These are phyloP conservation scores for Tolypocladium paradoxum DNA, from an alignment of 2,329 filamentous ascomycete genomes.

Conservation along the genomic window DNA sequence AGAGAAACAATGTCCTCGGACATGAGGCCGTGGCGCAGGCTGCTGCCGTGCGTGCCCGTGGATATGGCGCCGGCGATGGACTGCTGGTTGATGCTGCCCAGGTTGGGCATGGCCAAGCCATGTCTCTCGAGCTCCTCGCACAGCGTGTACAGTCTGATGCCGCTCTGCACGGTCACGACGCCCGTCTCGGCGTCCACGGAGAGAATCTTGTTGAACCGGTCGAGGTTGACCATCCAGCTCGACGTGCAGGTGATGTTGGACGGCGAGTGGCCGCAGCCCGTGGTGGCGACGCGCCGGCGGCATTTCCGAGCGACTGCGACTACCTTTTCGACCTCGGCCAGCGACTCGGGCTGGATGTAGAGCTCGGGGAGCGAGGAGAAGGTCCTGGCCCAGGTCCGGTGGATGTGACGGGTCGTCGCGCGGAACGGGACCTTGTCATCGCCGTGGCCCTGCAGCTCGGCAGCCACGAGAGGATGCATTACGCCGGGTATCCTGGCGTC, in stretches of 20 bases:
- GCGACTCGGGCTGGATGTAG: conserved; percentile 72
- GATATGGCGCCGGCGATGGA: conserved; percentile 85
- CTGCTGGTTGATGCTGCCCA: conserved; percentile 93
- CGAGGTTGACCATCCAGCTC: conserved; percentile 89
- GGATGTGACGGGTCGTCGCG: conserved; percentile 58
- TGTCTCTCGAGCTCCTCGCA: conserved; percentile 61
- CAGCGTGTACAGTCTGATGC: conserved; percentile 69
- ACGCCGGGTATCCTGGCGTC: not conserved
- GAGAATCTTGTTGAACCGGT: conserved; percentile 66
- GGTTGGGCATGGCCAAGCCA: conserved; percentile 78
- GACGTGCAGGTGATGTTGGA: conserved; percentile 87
- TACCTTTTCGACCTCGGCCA: conserved; percentile 73
- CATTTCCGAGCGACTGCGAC: conserved; percentile 72
- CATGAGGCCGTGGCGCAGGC: conserved; percentile 70
- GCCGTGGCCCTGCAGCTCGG: conserved; percentile 19
- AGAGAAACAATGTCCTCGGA: conserved; percentile 67
- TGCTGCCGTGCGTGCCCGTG: conserved; percentile 89
- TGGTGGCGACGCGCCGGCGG: conserved; percentile 69
- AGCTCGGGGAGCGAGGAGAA: conserved; percentile 85
- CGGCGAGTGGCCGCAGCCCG: conserved; percentile 88
- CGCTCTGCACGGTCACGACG: conserved; percentile 71
- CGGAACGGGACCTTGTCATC: conserved; percentile 57
- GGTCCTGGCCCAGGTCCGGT: conserved; percentile 91
- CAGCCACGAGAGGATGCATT: conserved; percentile 26
- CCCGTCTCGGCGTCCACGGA: conserved; percentile 55